Evolutionary conservation across 2,329 filamentous ascomycete species (phyloP).

Genomic region (Fusarium luffae): DNA sequence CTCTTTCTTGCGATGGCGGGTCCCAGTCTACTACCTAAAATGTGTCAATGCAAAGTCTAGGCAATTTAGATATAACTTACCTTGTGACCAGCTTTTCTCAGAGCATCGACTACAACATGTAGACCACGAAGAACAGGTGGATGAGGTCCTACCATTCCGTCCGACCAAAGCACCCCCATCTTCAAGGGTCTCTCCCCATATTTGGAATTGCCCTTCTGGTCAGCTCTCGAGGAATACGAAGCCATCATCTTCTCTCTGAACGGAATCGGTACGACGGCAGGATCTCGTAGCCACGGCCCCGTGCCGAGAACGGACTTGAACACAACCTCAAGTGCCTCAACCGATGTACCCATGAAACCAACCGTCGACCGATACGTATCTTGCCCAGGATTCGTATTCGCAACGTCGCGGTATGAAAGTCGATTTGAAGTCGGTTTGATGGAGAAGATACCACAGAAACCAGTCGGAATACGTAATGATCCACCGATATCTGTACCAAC

Average conservation of each 20-base stretch:
- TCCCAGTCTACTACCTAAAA: constrained; percentile 47
- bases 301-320: constrained; percentile 66
- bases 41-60: fast-evolving
- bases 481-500: constrained; percentile 53
- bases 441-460: constrained; percentile 39
- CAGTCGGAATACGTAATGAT: constrained; percentile 49
- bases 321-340: constrained; percentile 64
- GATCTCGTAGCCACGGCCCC: constrained; percentile 74
- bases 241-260: constrained; percentile 65
- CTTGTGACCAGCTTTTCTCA: constrained; percentile 54
- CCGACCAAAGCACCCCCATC: constrained; percentile 65
- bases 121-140: constrained; percentile 64
- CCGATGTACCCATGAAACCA: constrained; percentile 69
- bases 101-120: background rate
- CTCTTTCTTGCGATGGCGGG: constrained; percentile 16
- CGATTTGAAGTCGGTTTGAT: constrained; percentile 37
- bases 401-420: constrained; percentile 34
- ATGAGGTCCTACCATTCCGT: constrained; percentile 62
- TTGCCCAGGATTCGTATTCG: constrained; percentile 61
- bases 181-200: constrained; percentile 53
- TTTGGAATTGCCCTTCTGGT: background rate
- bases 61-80: background rate
- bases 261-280: constrained; percentile 71
- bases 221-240: constrained; percentile 51
- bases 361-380: constrained; percentile 71